Base-by-base conservation (phyloP, 2,329 filamentous ascomycete genomes). In the Ophiostoma quercus region DNA sequence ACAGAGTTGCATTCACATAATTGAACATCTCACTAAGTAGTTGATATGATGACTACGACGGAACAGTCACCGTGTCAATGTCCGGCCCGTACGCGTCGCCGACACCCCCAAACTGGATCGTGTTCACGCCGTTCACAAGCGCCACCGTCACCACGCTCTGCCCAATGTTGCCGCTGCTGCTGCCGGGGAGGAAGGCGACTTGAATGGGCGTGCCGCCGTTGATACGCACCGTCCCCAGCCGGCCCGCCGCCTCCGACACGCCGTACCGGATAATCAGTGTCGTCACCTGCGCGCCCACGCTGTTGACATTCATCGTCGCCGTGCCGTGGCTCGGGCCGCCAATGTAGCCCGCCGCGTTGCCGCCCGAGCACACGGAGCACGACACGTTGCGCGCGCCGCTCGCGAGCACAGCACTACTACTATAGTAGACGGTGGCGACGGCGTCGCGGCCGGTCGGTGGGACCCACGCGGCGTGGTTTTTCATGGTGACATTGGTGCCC, bases 241-340 rank as follows among this genome's bases (percentile, higher is more conserved):
- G 78, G 73, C 85, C 81, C 0, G 76, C 76, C 0, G 74, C 80
- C 73, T 89, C 85, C 0, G 85, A 85, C 71, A 89, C 88, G 37
- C 81, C 76, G 75, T 87, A 85, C 73, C 84, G 82, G 70, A 89
- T 80, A 0, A 83, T 77, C n/a, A 89, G 78, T 0, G 86, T 86
- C 0, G 80, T 84, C 14, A 78, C 76, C 0, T 81, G 82, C 0
- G 51, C 51, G 8, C 79, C 77, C 0, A 76, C 80, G 62, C 25
- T 34, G 1, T 78, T 7, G 3, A 51, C 34, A 1, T 63, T 67
- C 63, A 89, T 84, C 0, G 81, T 81, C 2, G 87, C 78, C 0
- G 79, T 82, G 0, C 84, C 85, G 12, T 67, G 78, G 0, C 78
- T 74, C 0, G 79, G 74, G 0, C 85, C 85, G 1, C 88, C 88